Base-by-base conservation (phyloP, 148 eudicot genomes). In the Heliamphora exappendiculata region DNA sequence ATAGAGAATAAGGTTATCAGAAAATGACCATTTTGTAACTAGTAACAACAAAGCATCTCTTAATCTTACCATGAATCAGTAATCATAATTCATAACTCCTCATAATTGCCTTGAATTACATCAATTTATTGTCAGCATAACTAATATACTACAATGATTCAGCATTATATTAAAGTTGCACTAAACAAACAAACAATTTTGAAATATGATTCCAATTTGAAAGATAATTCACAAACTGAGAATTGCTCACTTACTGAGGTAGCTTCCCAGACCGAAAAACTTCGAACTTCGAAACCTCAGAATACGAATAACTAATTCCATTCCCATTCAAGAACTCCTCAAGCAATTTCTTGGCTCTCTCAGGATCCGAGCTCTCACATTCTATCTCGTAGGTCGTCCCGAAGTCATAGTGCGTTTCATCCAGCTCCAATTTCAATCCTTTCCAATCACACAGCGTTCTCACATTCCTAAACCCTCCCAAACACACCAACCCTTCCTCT, bases 381-480 rank as follows among this genome's bases (percentile, higher is more conserved):
- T 88, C 93, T 24, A 90, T 60, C 79, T 90, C 94, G 70, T 84
- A 88, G 70, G 82, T 66, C 1, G 82, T 86, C 33, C 94, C 94
- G 31, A 88, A 90, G n/a, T 83, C 87, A 41, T 66, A 88, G 34
- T 68, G 11, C 14, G 85, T 87, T 74, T 87, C 94, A 72, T 90
- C 92, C 22, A 88, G 78, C 75, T 90, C 91, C 78, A 88, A 71
- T 47, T 76, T 85, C 82, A 90, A 66, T 33, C 90, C 90, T 12
- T 85, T 82, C 90, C 89, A 90, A 28, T 85, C 84, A 44, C 79
- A 82, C 76, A 90, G 86, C 20, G 78, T 78, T 76, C 94, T 90
- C 81, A 88, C 94, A 73, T 90, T 90, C 77, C 81, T 88, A 34
- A 90, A 90, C 81, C 94, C 91, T 3, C 94, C 94, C 74, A 90